These are phyloP conservation scores for Lagenaria siceraria DNA, from an alignment of 306 rosid species.

Conservation along the genomic window DNA sequence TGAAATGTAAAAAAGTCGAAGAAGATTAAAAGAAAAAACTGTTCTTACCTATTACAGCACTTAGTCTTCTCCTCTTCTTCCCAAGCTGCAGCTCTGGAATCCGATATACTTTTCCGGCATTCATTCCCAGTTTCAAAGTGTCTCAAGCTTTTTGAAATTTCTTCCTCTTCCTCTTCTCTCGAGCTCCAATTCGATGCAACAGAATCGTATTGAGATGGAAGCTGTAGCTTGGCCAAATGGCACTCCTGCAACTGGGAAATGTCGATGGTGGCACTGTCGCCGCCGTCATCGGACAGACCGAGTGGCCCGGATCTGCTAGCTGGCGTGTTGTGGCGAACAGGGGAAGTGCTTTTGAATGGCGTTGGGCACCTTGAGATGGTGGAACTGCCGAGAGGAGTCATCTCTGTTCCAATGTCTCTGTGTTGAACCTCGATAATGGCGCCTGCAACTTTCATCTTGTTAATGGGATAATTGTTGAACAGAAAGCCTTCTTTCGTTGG, in stretches of 20 bases:
- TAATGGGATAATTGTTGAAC: constrained; percentile 41
- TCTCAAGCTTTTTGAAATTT: constrained; percentile 85
- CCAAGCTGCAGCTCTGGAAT: constrained; percentile 63
- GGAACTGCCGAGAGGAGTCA: constrained; percentile 96
- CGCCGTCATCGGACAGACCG: constrained; percentile 22
- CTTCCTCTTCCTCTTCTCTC: constrained; percentile 90
- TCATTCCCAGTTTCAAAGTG: constrained; percentile 46
- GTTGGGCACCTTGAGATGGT: constrained; percentile 89
- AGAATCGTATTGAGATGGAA: constrained; percentile 60
- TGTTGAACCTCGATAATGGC: constrained; percentile 48
- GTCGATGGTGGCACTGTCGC: constrained; percentile 34
- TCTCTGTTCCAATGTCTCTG: constrained; percentile 78
- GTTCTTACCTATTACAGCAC: constrained; percentile 61
- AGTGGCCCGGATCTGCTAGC: constrained; percentile 75
- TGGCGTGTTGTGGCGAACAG: constrained; percentile 88
- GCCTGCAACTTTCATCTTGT: constrained; percentile 35
- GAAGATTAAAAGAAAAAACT: not conserved
- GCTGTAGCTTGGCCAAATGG: constrained; percentile 67
- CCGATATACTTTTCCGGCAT: constrained; percentile 43
- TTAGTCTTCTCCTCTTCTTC: constrained; percentile 79
- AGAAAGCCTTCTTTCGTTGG: constrained; percentile 63
- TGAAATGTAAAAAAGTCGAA: not conserved
- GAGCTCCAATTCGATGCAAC: constrained; percentile 79
- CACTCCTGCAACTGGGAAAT: constrained; percentile 67
- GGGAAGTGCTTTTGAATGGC: constrained; percentile 72